Conservation (phyloP, 2,329 filamentous ascomycete species). For the Macrophomina tecta region DNA sequence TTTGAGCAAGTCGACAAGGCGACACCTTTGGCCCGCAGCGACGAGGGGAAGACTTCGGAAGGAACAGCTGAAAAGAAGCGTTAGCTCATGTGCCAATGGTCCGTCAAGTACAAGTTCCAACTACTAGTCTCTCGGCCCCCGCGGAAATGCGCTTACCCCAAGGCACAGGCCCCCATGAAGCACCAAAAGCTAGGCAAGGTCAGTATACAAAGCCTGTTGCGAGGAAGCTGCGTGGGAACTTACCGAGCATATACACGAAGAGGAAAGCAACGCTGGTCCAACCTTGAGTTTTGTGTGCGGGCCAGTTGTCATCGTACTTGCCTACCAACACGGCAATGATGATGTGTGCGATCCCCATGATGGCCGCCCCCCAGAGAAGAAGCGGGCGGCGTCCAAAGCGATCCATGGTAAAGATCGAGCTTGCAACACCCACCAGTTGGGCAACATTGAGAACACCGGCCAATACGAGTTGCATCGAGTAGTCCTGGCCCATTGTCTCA, state of each 20-base stretch:
- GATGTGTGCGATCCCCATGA: slow-evolving; percentile 56
- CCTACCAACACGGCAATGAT: slow-evolving; percentile 62
- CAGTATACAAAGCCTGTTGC: neutral
- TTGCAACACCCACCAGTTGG: slow-evolving; percentile 50
- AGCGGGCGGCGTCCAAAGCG: slow-evolving; percentile 49
- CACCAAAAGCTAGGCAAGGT: slow-evolving; percentile 58
- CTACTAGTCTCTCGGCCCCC: neutral
- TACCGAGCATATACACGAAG: slow-evolving; percentile 64
- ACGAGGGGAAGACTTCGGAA: slow-evolving; percentile 68
- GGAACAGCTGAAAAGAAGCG: slow-evolving; percentile 43
- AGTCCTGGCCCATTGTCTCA: slow-evolving; percentile 44
- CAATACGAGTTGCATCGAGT: slow-evolving; percentile 47
- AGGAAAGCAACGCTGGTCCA: slow-evolving; percentile 65
- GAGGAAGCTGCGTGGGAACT: neutral
- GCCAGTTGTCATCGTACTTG: slow-evolving; percentile 58
- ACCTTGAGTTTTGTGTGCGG: slow-evolving; percentile 57
- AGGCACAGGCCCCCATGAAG: slow-evolving; percentile 61
- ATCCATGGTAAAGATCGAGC: slow-evolving; percentile 53
- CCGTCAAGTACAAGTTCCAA: too few relatives aligned
- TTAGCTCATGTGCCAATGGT: too few relatives aligned
- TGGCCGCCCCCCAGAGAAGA: slow-evolving; percentile 50
- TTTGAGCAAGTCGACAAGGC: slow-evolving; percentile 68
- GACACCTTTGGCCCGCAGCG: slow-evolving; percentile 68
- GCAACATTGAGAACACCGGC: slow-evolving; percentile 49
- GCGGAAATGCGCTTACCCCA: slow-evolving; percentile 35